Conservation (phyloP, 129 eudicot species). For the Centella asiatica region DNA sequence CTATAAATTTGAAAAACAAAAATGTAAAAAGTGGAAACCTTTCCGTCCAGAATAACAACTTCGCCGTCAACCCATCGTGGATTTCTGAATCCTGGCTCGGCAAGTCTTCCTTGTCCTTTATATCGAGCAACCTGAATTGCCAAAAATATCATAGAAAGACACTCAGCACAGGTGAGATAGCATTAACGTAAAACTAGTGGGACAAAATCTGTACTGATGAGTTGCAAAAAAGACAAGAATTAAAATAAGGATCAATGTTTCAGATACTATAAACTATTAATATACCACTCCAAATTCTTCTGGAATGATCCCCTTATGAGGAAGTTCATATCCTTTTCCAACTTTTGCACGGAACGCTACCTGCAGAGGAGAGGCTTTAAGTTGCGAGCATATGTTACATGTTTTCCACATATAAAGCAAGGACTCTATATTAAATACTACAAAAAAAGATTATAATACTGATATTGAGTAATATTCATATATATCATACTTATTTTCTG, state of each 20-base stretch:
- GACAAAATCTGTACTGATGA: neutral
- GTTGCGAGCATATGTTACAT: no score
- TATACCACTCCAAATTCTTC: conserved; percentile 99
- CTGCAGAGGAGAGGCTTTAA: no score
- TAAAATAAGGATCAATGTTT: neutral
- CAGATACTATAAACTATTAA: neutral
- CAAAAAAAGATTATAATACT: no score
- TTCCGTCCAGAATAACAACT: conserved; percentile 91
- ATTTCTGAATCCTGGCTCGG: conserved; percentile 74
- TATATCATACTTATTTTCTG: no score
- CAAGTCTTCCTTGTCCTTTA: conserved; percentile 94
- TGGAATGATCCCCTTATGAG: conserved; percentile 91
- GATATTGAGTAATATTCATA: no score
- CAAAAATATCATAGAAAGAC: conserved; percentile 17
- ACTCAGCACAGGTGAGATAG: neutral
- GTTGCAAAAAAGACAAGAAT: neutral
- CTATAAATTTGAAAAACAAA: neutral
- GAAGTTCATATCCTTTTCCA: conserved; percentile 87
- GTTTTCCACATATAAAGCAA: no score
- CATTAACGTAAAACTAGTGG: neutral
- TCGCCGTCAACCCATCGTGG: conserved; percentile 99
- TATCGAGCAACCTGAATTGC: conserved; percentile 78
- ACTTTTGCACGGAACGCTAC: conserved; percentile 98
- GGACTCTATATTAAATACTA: no score
- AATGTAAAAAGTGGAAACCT: conserved; percentile 34